Evolutionary conservation across 805 yeast genomes (phyloP).

Genomic region (Trichomonascus vanleenenianus): DNA sequence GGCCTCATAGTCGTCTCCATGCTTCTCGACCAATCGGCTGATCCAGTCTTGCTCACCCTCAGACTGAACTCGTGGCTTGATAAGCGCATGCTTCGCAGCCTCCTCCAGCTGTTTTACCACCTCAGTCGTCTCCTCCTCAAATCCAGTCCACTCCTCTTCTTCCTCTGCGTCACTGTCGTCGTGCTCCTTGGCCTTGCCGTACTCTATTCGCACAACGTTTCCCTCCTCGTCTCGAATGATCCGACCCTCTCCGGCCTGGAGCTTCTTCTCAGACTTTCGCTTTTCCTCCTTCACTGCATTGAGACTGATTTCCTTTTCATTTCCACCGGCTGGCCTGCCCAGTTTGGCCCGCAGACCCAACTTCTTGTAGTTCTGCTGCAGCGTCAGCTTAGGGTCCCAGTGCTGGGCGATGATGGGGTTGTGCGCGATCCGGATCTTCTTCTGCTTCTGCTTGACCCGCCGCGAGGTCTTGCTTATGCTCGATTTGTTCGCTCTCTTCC

Average conservation of each 20-base stretch:
- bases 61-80: constrained; percentile 49
- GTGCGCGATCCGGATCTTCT: constrained; percentile 54
- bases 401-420: constrained; percentile 80
- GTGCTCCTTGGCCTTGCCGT: constrained; percentile 46
- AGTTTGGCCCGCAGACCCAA: constrained; percentile 69
- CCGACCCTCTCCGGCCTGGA: constrained; percentile 42
- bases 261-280: constrained; percentile 51
- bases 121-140: constrained; percentile 32
- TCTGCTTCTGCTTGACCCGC: constrained; percentile 59
- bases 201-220: constrained; percentile 55
- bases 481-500: constrained; percentile 74
- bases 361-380: constrained; percentile 77
- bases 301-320: constrained; percentile 39
- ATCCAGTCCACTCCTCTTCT: constrained; percentile 20
- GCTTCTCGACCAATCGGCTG: constrained; percentile 51
- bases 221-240: constrained; percentile 65
- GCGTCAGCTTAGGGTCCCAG: constrained; percentile 81
- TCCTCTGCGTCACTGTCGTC: constrained; percentile 22
- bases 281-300: constrained; percentile 36
- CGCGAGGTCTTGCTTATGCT: constrained; percentile 64
- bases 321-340: constrained; percentile 71
- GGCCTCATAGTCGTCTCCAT: constrained; percentile 80
- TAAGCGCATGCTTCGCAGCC: constrained; percentile 38
- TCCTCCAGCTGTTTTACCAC: constrained; percentile 67
- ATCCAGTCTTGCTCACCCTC: constrained; percentile 75